Conservation (phyloP, 78 protist genomes). For the Trichosphaerium sp. region DNA sequence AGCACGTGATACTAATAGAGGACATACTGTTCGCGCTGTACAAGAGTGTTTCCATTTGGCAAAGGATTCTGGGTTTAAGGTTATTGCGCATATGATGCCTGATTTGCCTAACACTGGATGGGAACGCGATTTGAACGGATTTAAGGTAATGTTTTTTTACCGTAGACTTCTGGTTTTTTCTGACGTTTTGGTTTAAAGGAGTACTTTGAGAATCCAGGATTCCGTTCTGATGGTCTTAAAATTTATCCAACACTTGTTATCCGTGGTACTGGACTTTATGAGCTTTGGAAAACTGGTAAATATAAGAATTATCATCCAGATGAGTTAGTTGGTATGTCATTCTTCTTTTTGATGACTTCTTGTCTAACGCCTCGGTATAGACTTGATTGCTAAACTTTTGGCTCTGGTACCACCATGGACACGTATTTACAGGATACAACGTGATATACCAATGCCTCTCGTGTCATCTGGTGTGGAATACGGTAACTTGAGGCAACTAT, state of each 20-base stretch:
- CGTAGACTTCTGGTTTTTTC: not conserved
- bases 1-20: slow-evolving; percentile 74
- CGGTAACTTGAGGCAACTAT: slow-evolving; percentile 86
- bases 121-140: slow-evolving; percentile 60
- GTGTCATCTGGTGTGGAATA: slow-evolving; percentile 85
- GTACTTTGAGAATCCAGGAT: slow-evolving; percentile 75
- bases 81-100: slow-evolving; percentile 97
- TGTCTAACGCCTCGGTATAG: no score
- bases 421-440: slow-evolving; percentile 83
- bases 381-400: slow-evolving; percentile 61
- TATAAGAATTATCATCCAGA: slow-evolving; percentile 63
- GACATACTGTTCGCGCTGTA: slow-evolving; percentile 77
- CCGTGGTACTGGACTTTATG: slow-evolving; percentile 83
- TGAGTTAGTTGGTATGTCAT: slow-evolving; percentile 37
- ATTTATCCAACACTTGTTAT: slow-evolving; percentile 92
- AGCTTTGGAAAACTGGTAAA: slow-evolving; percentile 72
- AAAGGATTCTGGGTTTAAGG: slow-evolving; percentile 90
- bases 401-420: slow-evolving; percentile 92
- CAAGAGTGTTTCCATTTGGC: slow-evolving; percentile 54
- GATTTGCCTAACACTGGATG: slow-evolving; percentile 82
- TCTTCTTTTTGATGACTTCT: not conserved
- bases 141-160: not conserved
- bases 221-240: slow-evolving; percentile 90
- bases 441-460: slow-evolving; percentile 94
- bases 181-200: slow-evolving; percentile 48